phyloP scores from a whole-genome alignment of 129 eudicot species.

The Pseudognaphalium luteoalbum region DNA sequence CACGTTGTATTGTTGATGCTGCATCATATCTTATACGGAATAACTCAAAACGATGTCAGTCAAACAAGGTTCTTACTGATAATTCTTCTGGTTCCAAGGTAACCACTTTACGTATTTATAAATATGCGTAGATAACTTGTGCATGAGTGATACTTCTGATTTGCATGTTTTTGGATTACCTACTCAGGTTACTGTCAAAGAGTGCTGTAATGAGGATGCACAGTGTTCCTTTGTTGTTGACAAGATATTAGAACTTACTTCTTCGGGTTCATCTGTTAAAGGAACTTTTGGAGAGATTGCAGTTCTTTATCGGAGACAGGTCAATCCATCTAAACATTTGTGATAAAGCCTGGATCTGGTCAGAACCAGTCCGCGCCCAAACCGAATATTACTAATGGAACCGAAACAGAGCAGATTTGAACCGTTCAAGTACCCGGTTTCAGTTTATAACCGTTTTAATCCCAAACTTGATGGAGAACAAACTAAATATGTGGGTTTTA shows the following conservation, averaged over 20 bases:
- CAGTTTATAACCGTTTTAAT: too few species aligned
- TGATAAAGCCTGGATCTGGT: neutral
- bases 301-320: slow-evolving; percentile 98
- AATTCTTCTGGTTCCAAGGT: slow-evolving; percentile 94
- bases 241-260: slow-evolving; percentile 73
- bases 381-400: too few species aligned
- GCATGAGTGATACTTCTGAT: slow-evolving; percentile 4
- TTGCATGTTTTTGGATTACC: slow-evolving; percentile 8
- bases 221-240: slow-evolving; percentile 95
- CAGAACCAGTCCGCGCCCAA: too few species aligned
- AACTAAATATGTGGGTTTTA: too few species aligned
- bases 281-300: slow-evolving; percentile 75
- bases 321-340: slow-evolving; percentile 37
- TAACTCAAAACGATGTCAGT: slow-evolving; percentile 64
- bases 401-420: too few species aligned
- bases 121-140: neutral
- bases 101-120: neutral
- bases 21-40: slow-evolving; percentile 83
- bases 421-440: too few species aligned
- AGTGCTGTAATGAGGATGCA: slow-evolving; percentile 86
- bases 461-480: too few species aligned
- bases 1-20: slow-evolving; percentile 95
- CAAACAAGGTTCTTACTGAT: slow-evolving; percentile 73
- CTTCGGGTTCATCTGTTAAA: slow-evolving; percentile 56
- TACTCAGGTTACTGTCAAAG: slow-evolving; percentile 74